These are phyloP conservation scores for Aphanomyces invadans DNA, from an alignment of 352 stramenopile species.

Conservation along the genomic window DNA sequence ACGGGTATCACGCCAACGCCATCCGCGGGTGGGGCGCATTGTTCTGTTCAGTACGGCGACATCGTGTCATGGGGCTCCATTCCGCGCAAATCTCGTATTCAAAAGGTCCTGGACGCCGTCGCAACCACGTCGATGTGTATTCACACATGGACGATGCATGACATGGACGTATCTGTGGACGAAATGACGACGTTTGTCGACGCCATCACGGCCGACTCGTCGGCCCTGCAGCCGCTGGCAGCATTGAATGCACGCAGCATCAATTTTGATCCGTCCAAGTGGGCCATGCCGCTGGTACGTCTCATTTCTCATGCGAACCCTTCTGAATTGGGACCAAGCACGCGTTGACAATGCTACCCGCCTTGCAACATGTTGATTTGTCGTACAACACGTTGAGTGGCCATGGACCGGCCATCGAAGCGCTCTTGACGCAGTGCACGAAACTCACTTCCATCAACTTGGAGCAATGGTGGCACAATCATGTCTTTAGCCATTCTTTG, in stretches of 20 bases:
- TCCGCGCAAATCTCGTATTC: background rate
- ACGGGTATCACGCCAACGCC: too few relatives aligned
- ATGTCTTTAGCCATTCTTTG: too few relatives aligned
- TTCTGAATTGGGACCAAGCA: background rate
- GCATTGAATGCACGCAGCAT: background rate
- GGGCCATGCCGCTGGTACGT: constrained; percentile 4
- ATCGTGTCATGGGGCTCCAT: background rate
- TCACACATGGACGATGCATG: constrained; percentile 11
- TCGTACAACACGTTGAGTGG: constrained; percentile 53
- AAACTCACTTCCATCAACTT: constrained; percentile 1
- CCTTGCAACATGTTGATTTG: constrained; percentile 44
- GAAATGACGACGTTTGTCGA: background rate
- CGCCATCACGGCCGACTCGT: background rate
- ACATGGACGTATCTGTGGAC: background rate
- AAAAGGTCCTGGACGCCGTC: background rate
- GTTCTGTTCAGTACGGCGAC: background rate
- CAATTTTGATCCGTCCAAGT: background rate
- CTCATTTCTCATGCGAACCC: background rate
- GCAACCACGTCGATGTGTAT: background rate
- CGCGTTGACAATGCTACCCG: background rate
- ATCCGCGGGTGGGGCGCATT: background rate
- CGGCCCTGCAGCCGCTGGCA: background rate
- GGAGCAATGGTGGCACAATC: constrained; percentile 26
- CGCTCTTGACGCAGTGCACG: constrained; percentile 8
- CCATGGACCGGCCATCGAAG: background rate